These are phyloP conservation scores for Suillus luteus DNA, from an alignment of 768 basidiomycete genomes.

Conservation along the genomic window DNA sequence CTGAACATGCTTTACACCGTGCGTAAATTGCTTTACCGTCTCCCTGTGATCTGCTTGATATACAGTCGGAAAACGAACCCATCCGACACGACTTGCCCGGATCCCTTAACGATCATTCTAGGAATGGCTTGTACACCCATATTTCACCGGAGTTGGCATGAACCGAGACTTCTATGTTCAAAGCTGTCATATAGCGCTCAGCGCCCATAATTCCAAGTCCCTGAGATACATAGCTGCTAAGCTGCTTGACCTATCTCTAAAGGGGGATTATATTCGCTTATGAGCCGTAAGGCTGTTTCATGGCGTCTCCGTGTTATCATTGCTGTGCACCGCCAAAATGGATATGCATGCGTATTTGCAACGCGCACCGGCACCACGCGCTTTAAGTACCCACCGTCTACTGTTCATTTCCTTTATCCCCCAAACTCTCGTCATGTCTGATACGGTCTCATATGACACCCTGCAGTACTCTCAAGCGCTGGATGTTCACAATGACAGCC, in stretches of 20 bases:
- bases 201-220: slow-evolving; percentile 1
- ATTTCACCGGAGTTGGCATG: not conserved
- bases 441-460: not conserved
- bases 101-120: not conserved
- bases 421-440: not conserved
- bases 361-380: not conserved
- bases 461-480: not conserved
- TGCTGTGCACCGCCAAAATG: not conserved
- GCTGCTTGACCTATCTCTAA: not conserved
- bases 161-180: not conserved
- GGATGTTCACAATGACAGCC: not conserved
- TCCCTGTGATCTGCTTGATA: not conserved
- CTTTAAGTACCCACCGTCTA: not conserved
- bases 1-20: not conserved
- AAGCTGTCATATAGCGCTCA: not conserved
- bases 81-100: not conserved
- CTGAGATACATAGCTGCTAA: not conserved
- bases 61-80: not conserved
- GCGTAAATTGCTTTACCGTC: not conserved
- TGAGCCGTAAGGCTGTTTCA: not conserved
- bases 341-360: no score
- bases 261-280: not conserved
- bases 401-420: not conserved
- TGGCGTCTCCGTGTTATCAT: not conserved
- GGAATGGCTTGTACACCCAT: not conserved